Evolutionary conservation across 1,139 yeast genomes (phyloP), one percentile per base, ranked within the genome.

Genomic region (Suhomyces kunorum): DNA sequence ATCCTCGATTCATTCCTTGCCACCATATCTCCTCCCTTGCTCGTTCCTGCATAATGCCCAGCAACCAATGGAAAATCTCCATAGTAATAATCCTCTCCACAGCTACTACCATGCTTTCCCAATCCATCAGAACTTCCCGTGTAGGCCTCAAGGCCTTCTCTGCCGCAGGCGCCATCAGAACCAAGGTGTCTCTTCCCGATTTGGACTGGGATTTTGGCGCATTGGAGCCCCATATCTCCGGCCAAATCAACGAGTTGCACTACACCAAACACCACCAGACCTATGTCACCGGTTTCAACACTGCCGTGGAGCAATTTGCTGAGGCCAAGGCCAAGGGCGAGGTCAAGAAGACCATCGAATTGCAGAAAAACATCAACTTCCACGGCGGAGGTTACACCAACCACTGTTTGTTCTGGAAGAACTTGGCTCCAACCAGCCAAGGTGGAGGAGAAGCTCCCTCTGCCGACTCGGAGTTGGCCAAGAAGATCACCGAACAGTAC

Each of bases 241-340:
- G 89, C 38, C 80, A 87, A 61, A 89, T 90, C 69, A 90, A 88
- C 67, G 95, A 88, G 67, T 58, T 85, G 40, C 98, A 90, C 72
- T 84, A 90, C 78, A 74, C 83, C 54, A 89, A 90, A 74, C 98
- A 90, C 68, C 97, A 90, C 67, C 96, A 88, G 68, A 87, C 96
- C 27, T 90, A 90, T 59, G 97, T 88, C 56, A 87, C 78, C 59
- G 94, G 95, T 36, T 87, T 81, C 73, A 90, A 90, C 70, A 69
- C 82, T 29, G 90, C 96, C 29, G 66, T 80, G 57, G 96, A 87
- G 64, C 85, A 87, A 65, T 76, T 81, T 40, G 79, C 80, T 28
- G 89, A 81, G 56, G 92, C 96, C 40, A 67, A 78, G 55, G 69
- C 72, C 38, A 74, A 74, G 47, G 81, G 85, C 43, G 87, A 86